These are phyloP conservation scores for Polytrichum commune DNA, from an alignment of 225 moss, liverwort and hornwort species.

Conservation along the genomic window DNA sequence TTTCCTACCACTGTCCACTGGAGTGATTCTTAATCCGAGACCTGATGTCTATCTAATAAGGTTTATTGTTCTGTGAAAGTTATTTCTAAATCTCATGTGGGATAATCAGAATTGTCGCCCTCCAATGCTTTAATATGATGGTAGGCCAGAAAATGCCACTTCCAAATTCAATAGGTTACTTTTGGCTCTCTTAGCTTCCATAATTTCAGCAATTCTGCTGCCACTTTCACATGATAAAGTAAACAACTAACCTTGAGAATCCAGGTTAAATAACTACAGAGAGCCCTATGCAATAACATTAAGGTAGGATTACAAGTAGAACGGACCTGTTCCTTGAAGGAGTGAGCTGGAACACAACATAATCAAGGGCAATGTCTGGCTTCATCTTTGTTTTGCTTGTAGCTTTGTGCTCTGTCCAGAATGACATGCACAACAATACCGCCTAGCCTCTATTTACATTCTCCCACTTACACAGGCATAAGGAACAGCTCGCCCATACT, in stretches of 20 bases:
- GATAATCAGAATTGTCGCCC: not conserved
- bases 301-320: not conserved
- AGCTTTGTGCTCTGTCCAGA: not conserved
- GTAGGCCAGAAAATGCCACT: too few species aligned
- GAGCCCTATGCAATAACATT: not conserved
- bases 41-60: too few species aligned
- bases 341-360: slow-evolving; percentile 54
- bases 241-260: not conserved
- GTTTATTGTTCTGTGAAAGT: not conserved
- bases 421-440: slow-evolving; percentile 5
- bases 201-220: too few species aligned
- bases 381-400: slow-evolving; percentile 42
- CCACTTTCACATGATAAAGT: too few species aligned
- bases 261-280: not conserved
- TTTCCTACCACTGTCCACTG: too few species aligned
- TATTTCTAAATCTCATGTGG: not conserved
- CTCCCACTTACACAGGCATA: too few species aligned
- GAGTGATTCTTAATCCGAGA: too few species aligned
- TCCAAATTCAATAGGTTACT: too few species aligned
- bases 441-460: slow-evolving; percentile 2
- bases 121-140: too few species aligned
- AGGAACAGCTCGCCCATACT: too few species aligned
- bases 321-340: slow-evolving; percentile 50
- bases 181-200: too few species aligned
- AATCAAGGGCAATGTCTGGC: slow-evolving; percentile 56